Conservation (phyloP, 1,284 basidiomycete species). For the Moesziomyces sp. region DNA sequence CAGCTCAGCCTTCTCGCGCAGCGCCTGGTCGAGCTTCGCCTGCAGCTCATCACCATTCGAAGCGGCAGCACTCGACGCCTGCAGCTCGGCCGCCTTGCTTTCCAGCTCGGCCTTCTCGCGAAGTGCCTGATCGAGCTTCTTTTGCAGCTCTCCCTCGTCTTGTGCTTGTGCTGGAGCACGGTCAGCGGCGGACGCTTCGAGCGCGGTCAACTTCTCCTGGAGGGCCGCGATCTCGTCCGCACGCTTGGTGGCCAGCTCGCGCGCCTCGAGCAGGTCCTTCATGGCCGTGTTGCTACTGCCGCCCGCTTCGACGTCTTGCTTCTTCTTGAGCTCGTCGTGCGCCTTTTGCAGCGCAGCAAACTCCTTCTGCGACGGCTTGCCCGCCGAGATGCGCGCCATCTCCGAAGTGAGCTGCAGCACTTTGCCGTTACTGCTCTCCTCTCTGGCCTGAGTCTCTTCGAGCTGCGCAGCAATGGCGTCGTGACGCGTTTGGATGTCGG, state of each 20-base stretch:
- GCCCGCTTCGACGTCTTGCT: conserved; percentile 16
- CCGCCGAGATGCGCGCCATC: conserved; percentile 29
- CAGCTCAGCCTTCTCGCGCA: conserved; percentile 11
- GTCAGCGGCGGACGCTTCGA: not conserved
- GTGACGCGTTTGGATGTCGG: conserved; percentile 16
- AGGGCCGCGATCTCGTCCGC: conserved; percentile 23
- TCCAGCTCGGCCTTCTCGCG: conserved; percentile 11
- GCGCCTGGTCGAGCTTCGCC: conserved; percentile 5
- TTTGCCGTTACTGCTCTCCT: conserved; percentile 28
- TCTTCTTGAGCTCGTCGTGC: conserved; percentile 41
- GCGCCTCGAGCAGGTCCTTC: conserved; percentile 28
- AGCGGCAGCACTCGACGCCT: not conserved
- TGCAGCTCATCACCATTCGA: conserved; percentile 4
- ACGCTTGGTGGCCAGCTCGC: conserved; percentile 10
- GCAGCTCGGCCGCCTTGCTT: not conserved
- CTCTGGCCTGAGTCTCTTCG: conserved; percentile 9
- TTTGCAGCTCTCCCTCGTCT: conserved; percentile 4
- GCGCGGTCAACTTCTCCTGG: conserved; percentile 7
- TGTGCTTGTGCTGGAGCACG: not conserved
- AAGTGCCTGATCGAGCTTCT: conserved; percentile 6
- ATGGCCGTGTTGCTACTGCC: conserved; percentile 9
- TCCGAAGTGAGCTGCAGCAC: conserved; percentile 36
- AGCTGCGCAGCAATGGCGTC: conserved; percentile 18
- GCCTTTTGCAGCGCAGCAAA: conserved; percentile 30
- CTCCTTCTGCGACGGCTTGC: conserved; percentile 24